Percentiles rank a stretch among this genome's conserved stretches.
Evolutionary conservation across 2,329 filamentous ascomycete species (phyloP).

Genomic region (Venturia effusa): DNA sequence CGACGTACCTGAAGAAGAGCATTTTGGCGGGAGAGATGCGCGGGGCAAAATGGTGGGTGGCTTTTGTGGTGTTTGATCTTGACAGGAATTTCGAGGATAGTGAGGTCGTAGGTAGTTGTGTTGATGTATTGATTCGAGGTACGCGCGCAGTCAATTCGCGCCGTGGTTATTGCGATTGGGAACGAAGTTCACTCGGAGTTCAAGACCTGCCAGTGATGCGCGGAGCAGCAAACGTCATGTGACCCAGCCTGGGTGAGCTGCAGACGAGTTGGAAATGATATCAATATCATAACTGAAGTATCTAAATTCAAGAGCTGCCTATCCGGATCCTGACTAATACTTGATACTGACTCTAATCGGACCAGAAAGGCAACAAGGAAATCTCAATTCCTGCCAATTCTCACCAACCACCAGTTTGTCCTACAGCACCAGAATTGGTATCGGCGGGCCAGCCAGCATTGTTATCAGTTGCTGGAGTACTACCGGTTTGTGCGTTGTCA

Average conservation of each 20-base stretch:
- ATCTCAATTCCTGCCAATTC: neutral
- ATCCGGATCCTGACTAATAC: neutral
- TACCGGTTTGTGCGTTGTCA: neutral
- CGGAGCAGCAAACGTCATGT: neutral
- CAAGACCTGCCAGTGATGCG: too few relatives aligned
- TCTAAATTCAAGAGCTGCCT: neutral
- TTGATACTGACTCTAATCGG: neutral
- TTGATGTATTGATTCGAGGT: neutral
- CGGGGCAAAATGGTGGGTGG: neutral
- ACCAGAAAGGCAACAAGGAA: neutral
- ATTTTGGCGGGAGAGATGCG: constrained; percentile 2
- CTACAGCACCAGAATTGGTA: neutral
- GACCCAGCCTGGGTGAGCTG: neutral
- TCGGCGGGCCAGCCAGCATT: neutral
- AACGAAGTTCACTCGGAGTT: neutral
- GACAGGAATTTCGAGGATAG: neutral
- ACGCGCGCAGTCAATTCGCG: neutral
- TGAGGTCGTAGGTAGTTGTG: neutral
- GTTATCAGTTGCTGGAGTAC: neutral
- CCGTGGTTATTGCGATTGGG: neutral
- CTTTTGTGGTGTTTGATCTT: neutral
- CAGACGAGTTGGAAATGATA: neutral
- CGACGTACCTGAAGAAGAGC: constrained; percentile 11
- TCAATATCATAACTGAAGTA: neutral
- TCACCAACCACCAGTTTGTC: neutral